Conservation (phyloP, 306 rosid species). For the Castanea crenata region DNA sequence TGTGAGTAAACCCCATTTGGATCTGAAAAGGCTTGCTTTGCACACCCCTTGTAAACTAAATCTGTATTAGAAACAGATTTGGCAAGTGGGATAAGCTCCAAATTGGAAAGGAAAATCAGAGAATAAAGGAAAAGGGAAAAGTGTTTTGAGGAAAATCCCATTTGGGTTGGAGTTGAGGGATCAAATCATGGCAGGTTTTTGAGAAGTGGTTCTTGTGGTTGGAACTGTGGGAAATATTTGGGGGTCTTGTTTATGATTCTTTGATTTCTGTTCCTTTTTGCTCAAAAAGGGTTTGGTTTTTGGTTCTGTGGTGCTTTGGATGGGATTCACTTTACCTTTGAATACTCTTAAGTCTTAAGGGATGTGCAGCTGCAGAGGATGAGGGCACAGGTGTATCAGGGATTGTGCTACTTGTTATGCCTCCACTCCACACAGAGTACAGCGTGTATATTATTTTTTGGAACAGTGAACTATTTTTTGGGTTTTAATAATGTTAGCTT, state of each 20-base stretch:
- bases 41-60: conserved; percentile 86
- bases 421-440: neutral
- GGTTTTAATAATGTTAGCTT: conserved; percentile 3
- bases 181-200: conserved; percentile 55
- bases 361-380: conserved; percentile 12
- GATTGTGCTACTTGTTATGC: neutral
- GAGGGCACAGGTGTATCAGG: conserved; percentile 2
- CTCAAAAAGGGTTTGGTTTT: conserved; percentile 16
- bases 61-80: conserved; percentile 66
- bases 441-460: conserved; percentile 9
- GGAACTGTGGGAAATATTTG: conserved; percentile 16
- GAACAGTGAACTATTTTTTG: conserved; percentile 8
- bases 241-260: conserved; percentile 9
- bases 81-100: conserved; percentile 34
- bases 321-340: conserved; percentile 30
- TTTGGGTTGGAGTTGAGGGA: conserved; percentile 34
- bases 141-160: conserved; percentile 51
- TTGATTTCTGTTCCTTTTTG: conserved; percentile 18
- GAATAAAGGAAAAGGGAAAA: conserved; percentile 33
- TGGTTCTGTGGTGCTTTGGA: conserved; percentile 23
- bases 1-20: conserved; percentile 84
- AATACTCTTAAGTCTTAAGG: conserved; percentile 31
- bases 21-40: conserved; percentile 77
- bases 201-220: conserved; percentile 28
- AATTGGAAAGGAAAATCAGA: conserved; percentile 26